Evolutionary conservation across 148 eudicot species (phyloP), one percentile per base, ranked within the genome.

Genomic region (Pouteria glomerata): DNA sequence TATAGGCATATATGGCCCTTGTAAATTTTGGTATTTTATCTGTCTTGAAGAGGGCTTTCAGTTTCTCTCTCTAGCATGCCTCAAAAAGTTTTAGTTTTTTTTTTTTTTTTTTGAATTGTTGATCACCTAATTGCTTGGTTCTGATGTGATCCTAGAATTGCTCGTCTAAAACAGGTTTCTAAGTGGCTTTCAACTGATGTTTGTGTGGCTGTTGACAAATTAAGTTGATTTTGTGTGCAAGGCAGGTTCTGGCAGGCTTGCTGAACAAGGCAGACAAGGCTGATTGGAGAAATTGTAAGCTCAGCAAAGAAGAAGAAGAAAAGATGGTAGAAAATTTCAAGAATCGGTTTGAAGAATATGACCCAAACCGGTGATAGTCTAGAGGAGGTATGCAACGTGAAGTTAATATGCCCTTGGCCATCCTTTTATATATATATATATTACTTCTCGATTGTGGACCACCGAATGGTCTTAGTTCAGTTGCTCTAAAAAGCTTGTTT

Each of bases 201-300:
- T 2, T 30, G 1, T 55, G 13, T 39, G 15, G 26, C 8, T 61
- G 29, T 6, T 65, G 53, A 65, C 29, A n/a, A 68, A 39, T 24
- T 44, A 57, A 8, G 35, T 70, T 70, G 64, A 12, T 57, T 26
- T 3, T 53, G 15, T 34, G 31, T 72, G 56, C 26, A 37, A 63
- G 59, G 52, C 74, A 91, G 98, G 98, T 95, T 74, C 73, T 95
- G 62, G 96, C 98, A 60, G 98, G 97, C 68, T 82, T 95, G 76
- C 82, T 95, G 74, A 95, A 95, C 77, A 84, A 89, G 70, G 92
- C 98, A 6, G 96, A 95, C 67, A 95, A 81, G 73, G 97, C 97
- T 68, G 97, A 95, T 69, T 95, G 98, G 98, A 88, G 96, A 68
- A 91, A 95, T 73, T 91, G 93, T 76, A 86, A 91, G 81, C 86